Evolutionary conservation across 305 asterid genomes (phyloP).

Genomic region (Withania somnifera): DNA sequence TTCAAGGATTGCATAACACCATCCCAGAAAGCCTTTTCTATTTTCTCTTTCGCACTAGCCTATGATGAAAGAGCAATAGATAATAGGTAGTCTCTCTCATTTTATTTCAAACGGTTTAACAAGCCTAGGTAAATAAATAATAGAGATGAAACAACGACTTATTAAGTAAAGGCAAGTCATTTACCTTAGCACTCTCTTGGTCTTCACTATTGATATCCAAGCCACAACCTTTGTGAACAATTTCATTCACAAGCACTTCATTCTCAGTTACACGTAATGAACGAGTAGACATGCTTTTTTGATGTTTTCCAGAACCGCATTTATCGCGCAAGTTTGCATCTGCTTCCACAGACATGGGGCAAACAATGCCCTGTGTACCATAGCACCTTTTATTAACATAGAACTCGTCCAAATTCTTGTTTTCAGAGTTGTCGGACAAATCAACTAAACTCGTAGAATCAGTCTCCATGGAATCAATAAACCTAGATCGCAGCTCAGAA

Average conservation of each 20-base stretch:
- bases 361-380: neutral
- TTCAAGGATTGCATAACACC: slow-evolving; percentile 17
- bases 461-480: slow-evolving; percentile 3
- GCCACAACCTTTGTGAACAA: slow-evolving; percentile 13
- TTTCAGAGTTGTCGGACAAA: neutral
- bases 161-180: neutral
- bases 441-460: slow-evolving; percentile 1
- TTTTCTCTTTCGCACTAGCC: slow-evolving; percentile 10
- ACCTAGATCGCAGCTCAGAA: slow-evolving; percentile 9
- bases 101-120: too few relatives aligned
- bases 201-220: neutral
- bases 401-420: neutral
- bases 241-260: slow-evolving; percentile 18
- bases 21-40: slow-evolving; percentile 24
- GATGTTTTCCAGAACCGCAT: neutral
- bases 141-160: neutral
- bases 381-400: neutral
- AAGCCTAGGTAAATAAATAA: too few relatives aligned
- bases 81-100: neutral
- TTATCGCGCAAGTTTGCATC: neutral
- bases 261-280: slow-evolving; percentile 5
- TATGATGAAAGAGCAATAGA: neutral
- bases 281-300: neutral
- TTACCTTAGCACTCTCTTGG: slow-evolving; percentile 6
- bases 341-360: slow-evolving; percentile 3